Base-by-base conservation (phyloP, 352 stramenopile species). In the Phytophthora sojae region DNA sequence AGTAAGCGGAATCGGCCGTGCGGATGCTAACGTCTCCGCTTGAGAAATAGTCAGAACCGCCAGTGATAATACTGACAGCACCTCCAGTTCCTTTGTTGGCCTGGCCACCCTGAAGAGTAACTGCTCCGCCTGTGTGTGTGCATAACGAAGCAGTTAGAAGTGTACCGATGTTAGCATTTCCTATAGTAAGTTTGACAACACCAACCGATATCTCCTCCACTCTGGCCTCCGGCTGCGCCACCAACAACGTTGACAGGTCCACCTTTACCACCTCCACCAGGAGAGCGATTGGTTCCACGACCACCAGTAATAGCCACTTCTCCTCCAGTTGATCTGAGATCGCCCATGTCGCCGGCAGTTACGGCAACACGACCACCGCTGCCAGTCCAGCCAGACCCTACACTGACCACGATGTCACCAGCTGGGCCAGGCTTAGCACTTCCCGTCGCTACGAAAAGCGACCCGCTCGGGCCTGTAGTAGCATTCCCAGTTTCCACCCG, bases 331-430 rank as follows among this genome's bases (percentile, higher is more conserved):
- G 73, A 80, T 57, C 73, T 75, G 21, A 75, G 47, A 21, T 78
- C 77, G 19, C 26, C 71, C 45, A 88, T 88, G 54, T 93, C 79
- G 21, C 88, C 88, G 62, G 82, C 88, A 52, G 63, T 74, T 7
- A 99, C 42, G 6, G 63, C 63, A 44, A 98, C 78, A 59, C 86
- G 81, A 19, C 96, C 95, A 51, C 96, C 96, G 64, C 89, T 87
- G 5, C 82, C 88, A 49, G 89, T 87, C 51, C 92, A 85, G n/a
- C 93, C 93, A 45, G 76, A 83, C 11, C 96, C 96, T 68, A 96
- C 90, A 51, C 55, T 80, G 8, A 97, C 32, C 19, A 74, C 70
- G 42, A 98, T 90, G 51, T 86, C 78, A 14, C 95, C 93, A 39
- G 93, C 96, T 55, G 81, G 65, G 32, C 88, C 91, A 54, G 84